Conservation (phyloP, 352 stramenopile genomes). For the Phytophthora litchii region DNA sequence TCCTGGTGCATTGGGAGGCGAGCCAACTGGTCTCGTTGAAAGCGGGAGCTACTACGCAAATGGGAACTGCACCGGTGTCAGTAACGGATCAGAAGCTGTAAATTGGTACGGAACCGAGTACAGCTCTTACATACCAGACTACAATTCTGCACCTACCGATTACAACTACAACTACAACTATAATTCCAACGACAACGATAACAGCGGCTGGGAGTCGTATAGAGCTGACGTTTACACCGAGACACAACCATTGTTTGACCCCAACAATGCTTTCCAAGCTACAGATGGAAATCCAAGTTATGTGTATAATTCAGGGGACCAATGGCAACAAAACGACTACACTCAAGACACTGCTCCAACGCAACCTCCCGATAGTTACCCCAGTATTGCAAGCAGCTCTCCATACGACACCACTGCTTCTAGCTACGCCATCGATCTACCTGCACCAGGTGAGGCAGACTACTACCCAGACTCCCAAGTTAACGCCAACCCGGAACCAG, state of each 20-base stretch:
- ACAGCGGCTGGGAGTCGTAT: constrained; percentile 18
- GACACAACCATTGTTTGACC: constrained; percentile 2
- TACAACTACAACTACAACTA: constrained; percentile 23
- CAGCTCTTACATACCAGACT: constrained; percentile 30
- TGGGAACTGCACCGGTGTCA: constrained; percentile 12
- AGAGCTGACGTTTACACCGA: neutral
- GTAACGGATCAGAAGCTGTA: constrained; percentile 9
- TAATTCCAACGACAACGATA: constrained; percentile 5
- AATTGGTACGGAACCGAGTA: constrained; percentile 36
- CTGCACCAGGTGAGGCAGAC: neutral
- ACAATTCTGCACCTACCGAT: constrained; percentile 9
- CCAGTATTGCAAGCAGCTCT: neutral
- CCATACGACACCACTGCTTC: constrained; percentile 10
- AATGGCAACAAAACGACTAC: constrained; percentile 18
- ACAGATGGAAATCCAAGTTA: neutral
- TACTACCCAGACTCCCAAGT: neutral
- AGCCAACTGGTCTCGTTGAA: constrained; percentile 26
- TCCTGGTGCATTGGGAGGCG: neutral
- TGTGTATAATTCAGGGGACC: neutral
- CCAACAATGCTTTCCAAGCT: constrained; percentile 13
- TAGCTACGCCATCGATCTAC: constrained; percentile 19
- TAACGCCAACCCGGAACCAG: neutral
- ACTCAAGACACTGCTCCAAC: constrained; percentile 4
- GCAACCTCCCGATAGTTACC: constrained; percentile 3
- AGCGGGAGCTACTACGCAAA: constrained; percentile 30